Base-by-base conservation (phyloP, 106 monocot species). In the Alisma plantagoaquatica region DNA sequence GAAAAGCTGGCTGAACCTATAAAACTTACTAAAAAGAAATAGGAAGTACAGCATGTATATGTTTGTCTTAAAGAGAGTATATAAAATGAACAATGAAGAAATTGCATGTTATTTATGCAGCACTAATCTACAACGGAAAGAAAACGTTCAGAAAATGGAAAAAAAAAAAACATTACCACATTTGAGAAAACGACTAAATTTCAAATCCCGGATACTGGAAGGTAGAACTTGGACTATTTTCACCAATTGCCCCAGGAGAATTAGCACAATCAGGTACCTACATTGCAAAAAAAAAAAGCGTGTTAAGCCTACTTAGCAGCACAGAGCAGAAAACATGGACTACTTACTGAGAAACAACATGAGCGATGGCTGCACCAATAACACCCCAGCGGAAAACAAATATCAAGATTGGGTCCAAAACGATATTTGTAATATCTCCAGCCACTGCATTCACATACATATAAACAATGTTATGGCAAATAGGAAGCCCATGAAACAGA, bases 261-360 rank as follows among this genome's bases (percentile, higher is more conserved):
- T 92, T 6, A 74, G 8, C 35, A 78, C 68, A 29, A 92, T 85
- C 41, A 91, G 52, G 70, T 91, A 85, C 73, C 91, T 91, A 24
- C 44, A 74, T 26, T 10, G 14, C n/a, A 38, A 38, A 14, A 7
- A 6, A 38, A 7, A 7, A 38, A 6, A 38, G 9, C 6, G 35
- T 7, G 6, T 38, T 14, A 7, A 14, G 35, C 35, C 6, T 38
- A 6, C 14, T 38, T 38, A 38, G 35, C 6, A 38, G 35, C 6
- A 38, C 35, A 38, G 14, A 7, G 35, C 9, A 38, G 14, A 14
- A 38, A 14, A 38, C 6, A 38, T 38, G 35, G 35, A 7, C 14
- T 7, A 38, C 35, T 38, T 73, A 96, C 94, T 96, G 94, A 31
- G 94, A 96, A 29, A 87, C 38, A 49, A 87, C 93, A 80, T 94